Evolutionary conservation across 495 filamentous ascomycete species (phyloP).

Genomic region (Articulospora tetracladia): DNA sequence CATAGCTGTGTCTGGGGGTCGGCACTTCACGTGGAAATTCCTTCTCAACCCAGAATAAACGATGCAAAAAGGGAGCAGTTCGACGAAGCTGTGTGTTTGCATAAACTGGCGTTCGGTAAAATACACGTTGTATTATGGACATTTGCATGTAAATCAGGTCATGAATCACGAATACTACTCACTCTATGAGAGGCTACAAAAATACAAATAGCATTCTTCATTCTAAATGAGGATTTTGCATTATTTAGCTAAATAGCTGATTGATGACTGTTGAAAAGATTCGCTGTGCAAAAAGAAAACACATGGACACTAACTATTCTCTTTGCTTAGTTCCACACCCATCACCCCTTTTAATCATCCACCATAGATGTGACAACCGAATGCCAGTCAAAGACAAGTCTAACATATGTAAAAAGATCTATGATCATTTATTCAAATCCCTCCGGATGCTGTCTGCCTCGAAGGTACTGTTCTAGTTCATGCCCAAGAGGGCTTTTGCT

Average conservation of each 20-base stretch:
- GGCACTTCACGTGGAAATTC: not conserved
- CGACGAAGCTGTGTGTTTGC: too few species aligned
- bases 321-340: not conserved
- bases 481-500: constrained; percentile 67
- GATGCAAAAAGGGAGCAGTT: too few species aligned
- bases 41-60: too few species aligned
- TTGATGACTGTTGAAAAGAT: too few species aligned
- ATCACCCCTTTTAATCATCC: not conserved
- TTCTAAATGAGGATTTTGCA: too few species aligned
- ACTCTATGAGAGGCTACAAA: too few species aligned
- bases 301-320: not conserved
- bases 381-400: not conserved
- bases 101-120: too few species aligned
- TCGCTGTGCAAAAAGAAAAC: too few species aligned
- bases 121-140: not conserved
- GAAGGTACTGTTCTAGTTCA: not conserved
- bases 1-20: too few species aligned
- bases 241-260: too few species aligned
- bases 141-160: not conserved
- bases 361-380: not conserved
- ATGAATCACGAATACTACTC: too few species aligned
- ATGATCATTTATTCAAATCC: not conserved
- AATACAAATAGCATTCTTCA: too few species aligned
- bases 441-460: not conserved
- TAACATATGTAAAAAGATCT: not conserved